phyloP scores from a whole-genome alignment of 345 rosid genomes.

The Turritis glabra region DNA sequence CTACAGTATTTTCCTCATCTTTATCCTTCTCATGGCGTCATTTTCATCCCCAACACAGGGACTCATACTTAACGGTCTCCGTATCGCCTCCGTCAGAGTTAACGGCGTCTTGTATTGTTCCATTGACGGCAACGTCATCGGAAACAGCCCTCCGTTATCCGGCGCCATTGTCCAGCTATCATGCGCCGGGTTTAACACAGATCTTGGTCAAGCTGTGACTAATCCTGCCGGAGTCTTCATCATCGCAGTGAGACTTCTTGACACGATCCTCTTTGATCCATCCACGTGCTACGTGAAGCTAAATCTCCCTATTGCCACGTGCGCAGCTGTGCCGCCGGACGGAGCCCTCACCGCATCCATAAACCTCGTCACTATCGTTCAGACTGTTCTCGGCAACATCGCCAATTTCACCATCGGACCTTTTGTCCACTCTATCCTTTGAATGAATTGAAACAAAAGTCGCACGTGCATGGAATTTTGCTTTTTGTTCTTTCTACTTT shows the following conservation, averaged over 20 bases:
- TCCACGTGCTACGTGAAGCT: slow-evolving; percentile 9
- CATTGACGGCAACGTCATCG: not conserved
- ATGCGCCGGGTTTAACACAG: slow-evolving; percentile 14
- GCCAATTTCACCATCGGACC: slow-evolving; percentile 3
- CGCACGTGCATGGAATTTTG: not conserved
- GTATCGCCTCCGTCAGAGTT: slow-evolving; percentile 5
- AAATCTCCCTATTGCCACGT: slow-evolving; percentile 23
- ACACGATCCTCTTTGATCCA: slow-evolving; percentile 14
- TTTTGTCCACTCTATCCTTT: slow-evolving; percentile 17
- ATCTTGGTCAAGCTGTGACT: slow-evolving; percentile 22
- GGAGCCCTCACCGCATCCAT: slow-evolving; percentile 25
- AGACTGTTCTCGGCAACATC: slow-evolving; percentile 16
- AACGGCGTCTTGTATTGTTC: slow-evolving; percentile 25
- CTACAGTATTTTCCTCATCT: slow-evolving; percentile 6
- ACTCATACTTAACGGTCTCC: slow-evolving; percentile 29
- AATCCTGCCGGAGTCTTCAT: slow-evolving; percentile 19
- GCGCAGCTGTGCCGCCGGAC: slow-evolving; percentile 11
- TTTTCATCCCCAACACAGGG: slow-evolving; percentile 12
- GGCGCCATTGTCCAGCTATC: slow-evolving; percentile 17
- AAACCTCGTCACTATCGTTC: slow-evolving; percentile 17
- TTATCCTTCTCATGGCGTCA: slow-evolving; percentile 20
- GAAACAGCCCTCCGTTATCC: slow-evolving; percentile 28
- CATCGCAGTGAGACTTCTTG: slow-evolving; percentile 12
- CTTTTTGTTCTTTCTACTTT: not conserved
- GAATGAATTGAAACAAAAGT: slow-evolving; percentile 8